phyloP scores from a whole-genome alignment of 2,329 filamentous ascomycete genomes.

The Calonectria pseudoturangicola region DNA sequence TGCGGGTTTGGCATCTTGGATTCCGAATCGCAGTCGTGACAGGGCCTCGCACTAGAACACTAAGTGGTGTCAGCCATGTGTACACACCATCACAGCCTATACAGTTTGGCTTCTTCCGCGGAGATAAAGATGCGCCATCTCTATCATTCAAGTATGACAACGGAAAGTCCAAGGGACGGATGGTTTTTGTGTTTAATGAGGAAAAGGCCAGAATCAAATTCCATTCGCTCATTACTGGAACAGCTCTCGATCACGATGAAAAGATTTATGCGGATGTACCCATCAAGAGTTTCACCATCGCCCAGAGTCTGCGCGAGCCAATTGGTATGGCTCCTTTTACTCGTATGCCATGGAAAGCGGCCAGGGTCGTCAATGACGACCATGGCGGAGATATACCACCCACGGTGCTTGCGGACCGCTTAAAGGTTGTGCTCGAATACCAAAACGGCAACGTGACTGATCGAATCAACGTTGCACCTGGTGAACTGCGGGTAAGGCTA shows the following conservation, averaged over 20 bases:
- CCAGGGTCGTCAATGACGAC: constrained; percentile 83
- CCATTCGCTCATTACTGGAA: constrained; percentile 84
- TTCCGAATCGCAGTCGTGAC: constrained; percentile 88
- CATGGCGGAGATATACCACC: constrained; percentile 75
- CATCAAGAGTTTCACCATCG: constrained; percentile 78
- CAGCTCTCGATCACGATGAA: constrained; percentile 80
- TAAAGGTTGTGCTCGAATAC: constrained; percentile 85
- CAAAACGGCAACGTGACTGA: constrained; percentile 87
- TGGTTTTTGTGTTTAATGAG: constrained; percentile 86
- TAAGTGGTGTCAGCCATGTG: constrained; percentile 84
- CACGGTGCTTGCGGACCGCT: constrained; percentile 84
- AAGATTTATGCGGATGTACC: constrained; percentile 81
- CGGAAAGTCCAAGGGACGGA: constrained; percentile 78
- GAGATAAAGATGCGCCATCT: constrained; percentile 81
- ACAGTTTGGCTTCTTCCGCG: constrained; percentile 85
- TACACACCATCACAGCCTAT: constrained; percentile 80
- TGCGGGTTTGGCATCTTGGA: constrained; percentile 83
- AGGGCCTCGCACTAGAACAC: constrained; percentile 83
- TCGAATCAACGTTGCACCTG: constrained; percentile 85
- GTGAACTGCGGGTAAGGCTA: constrained; percentile 81
- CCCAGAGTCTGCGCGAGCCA: constrained; percentile 70
- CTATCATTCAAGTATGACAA: constrained; percentile 83
- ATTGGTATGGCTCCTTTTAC: constrained; percentile 71
- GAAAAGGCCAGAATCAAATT: constrained; percentile 82
- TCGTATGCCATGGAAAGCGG: constrained; percentile 78